These are phyloP conservation scores for Mercurialis annua DNA, from an alignment of 345 rosid genomes.

Conservation along the genomic window DNA sequence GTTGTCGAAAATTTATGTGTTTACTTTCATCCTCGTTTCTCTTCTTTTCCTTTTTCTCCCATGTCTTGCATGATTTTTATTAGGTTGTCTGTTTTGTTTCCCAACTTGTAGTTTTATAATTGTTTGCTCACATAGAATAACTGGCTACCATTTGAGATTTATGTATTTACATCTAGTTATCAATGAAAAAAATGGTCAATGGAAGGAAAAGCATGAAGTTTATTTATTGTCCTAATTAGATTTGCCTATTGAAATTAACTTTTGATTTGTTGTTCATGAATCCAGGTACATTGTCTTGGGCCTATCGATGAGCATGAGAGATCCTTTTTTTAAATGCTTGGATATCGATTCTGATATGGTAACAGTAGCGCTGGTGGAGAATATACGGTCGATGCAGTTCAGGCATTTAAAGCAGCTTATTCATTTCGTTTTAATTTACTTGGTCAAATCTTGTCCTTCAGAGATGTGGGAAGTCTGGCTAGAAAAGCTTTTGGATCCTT, in stretches of 20 bases:
- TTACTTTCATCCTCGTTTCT: too few relatives aligned
- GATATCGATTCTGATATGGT: constrained; percentile 57
- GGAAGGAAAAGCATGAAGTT: constrained; percentile 85
- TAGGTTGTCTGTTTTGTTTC: not conserved
- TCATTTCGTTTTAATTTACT: constrained; percentile 53
- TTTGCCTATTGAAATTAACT: not conserved
- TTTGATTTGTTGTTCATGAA: constrained; percentile 20
- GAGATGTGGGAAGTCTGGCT: constrained; percentile 82
- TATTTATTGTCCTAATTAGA: too few relatives aligned
- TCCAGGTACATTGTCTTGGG: constrained; percentile 86
- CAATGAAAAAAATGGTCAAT: constrained; percentile 36
- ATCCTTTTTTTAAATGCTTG: constrained; percentile 65
- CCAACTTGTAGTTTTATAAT: not conserved
- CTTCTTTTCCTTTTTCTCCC: too few relatives aligned
- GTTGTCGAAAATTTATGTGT: too few relatives aligned
- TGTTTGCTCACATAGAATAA: not conserved
- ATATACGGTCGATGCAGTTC: constrained; percentile 85
- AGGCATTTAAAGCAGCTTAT: constrained; percentile 82
- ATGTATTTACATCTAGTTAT: not conserved
- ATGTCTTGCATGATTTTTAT: too few relatives aligned
- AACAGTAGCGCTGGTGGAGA: constrained; percentile 70
- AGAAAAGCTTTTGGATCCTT: constrained; percentile 65
- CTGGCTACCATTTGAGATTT: not conserved
- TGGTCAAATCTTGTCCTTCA: constrained; percentile 61
- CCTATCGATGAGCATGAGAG: constrained; percentile 70